Percentiles rank a stretch among this genome's conserved stretches.
Evolutionary conservation across 140 eudicot species (phyloP).

Genomic region (Artemisia princeps): DNA sequence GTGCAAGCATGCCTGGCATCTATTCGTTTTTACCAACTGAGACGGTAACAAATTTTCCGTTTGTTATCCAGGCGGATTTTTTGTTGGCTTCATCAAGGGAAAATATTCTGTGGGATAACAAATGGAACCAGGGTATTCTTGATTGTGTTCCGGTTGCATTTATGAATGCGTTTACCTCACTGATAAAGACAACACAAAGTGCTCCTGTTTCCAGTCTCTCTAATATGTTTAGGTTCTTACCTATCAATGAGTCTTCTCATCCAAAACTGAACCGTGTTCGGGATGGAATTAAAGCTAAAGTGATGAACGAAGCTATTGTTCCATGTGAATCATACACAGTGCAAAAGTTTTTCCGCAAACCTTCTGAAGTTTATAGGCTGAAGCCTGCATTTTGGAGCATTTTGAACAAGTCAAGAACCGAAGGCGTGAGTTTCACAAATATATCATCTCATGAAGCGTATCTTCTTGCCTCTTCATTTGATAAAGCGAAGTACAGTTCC

Average conservation of each 20-base stretch:
- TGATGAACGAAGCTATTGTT: conserved; percentile 37
- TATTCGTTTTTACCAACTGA: conserved; percentile 62
- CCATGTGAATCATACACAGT: conserved; percentile 47
- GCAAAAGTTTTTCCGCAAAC: conserved; percentile 49
- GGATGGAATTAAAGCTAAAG: conserved; percentile 25
- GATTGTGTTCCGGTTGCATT: conserved; percentile 47
- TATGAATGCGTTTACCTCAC: conserved; percentile 40
- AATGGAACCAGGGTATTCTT: conserved; percentile 60
- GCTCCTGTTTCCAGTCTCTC: conserved; percentile 48
- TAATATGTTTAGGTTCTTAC: conserved; percentile 38
- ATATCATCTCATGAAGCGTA: conserved; percentile 41
- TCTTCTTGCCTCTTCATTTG: conserved; percentile 40
- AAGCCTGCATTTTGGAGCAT: conserved; percentile 45
- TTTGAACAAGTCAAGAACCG: conserved; percentile 23
- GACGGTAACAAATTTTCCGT: conserved; percentile 55
- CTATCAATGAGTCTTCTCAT: conserved; percentile 30
- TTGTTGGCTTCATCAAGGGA: conserved; percentile 59
- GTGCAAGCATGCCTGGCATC: conserved; percentile 44
- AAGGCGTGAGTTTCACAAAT: conserved; percentile 31
- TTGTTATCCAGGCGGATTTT: conserved; percentile 64
- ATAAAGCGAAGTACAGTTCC: conserved; percentile 22
- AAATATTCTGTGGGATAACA: conserved; percentile 47
- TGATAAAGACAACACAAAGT: conserved; percentile 28
- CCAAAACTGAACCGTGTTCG: conserved; percentile 33
- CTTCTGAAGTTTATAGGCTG: conserved; percentile 46